These are phyloP conservation scores for Linnemannia elongata DNA, from an alignment of 192 early-diverging fungal species.

Conservation along the genomic window DNA sequence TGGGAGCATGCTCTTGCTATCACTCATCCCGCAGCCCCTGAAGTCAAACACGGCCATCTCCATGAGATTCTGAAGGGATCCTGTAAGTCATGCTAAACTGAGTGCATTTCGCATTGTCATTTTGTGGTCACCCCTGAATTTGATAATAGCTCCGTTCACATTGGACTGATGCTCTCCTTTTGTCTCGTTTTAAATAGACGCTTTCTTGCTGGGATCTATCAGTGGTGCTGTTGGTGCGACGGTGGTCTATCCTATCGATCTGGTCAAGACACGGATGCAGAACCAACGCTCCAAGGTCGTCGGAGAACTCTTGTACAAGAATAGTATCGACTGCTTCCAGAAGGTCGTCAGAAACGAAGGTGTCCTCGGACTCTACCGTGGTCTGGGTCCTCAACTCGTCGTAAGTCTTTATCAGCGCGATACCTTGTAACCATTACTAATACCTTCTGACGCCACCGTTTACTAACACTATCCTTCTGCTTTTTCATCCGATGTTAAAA, in stretches of 20 bases:
- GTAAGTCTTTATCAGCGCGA: slow-evolving; percentile 14
- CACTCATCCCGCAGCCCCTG: slow-evolving; percentile 25
- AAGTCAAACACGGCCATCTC: slow-evolving; percentile 25
- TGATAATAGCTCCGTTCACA: not conserved
- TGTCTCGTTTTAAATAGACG: slow-evolving; percentile 9
- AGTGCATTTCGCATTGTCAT: not conserved
- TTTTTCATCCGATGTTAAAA: not conserved
- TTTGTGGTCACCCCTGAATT: not conserved
- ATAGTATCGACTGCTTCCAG: slow-evolving; percentile 95
- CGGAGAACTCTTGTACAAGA: slow-evolving; percentile 94
- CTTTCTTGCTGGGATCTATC: slow-evolving; percentile 84
- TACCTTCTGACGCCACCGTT: too few species aligned
- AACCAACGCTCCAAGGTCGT: slow-evolving; percentile 94
- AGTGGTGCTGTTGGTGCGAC: slow-evolving; percentile 96
- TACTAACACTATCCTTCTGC: not conserved
- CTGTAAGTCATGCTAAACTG: slow-evolving; percentile 11
- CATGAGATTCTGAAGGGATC: slow-evolving; percentile 52
- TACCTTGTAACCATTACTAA: too few species aligned
- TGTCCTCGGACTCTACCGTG: slow-evolving; percentile 89
- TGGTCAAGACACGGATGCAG: slow-evolving; percentile 99
- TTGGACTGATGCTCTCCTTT: not conserved
- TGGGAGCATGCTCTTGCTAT: slow-evolving; percentile 59
- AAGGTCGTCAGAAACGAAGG: slow-evolving; percentile 96
- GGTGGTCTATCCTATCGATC: slow-evolving; percentile 98
- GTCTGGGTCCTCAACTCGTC: slow-evolving; percentile 92